Base-by-base conservation (phyloP, 352 stramenopile genomes). In the Thraustochytrium sp. region DNA sequence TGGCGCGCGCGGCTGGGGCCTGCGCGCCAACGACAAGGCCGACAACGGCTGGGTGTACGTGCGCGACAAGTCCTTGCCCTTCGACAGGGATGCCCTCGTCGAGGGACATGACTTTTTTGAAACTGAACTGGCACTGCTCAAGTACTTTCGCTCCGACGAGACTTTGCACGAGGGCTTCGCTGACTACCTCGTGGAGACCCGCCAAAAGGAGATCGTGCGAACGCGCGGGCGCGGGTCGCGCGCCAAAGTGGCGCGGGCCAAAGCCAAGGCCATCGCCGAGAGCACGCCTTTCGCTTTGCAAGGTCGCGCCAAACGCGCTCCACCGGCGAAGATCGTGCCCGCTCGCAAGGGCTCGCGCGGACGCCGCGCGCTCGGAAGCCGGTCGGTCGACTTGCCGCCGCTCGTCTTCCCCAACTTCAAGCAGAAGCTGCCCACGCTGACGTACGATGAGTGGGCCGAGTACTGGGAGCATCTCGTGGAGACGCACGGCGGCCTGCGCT, bases 21-120 rank as follows among this genome's bases (percentile, higher is more conserved):
- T 72, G 8, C 26, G 38, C 34, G 59, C 29, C 18, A 8, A 8
- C 16, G 59, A 72, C 38, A 18, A 44, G 59, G 59, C 37, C 26
- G 34, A 49, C 34, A 8, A 44, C 34, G 21, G 11, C 13, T 72
- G 26, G 13, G 42, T 72, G 16, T 72, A 72, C 38, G 9, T 72
- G 0, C 13, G n/a, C 0, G 29, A 72, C 59, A 72, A 72, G 38
- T 31, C 9, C 21, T 16, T 72, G 4, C 4, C 26, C 34, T 72
- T 72, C n/a, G 59, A 72, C 34, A 9, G 59, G 59, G n/a, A 9
- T 13, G 37, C 38, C 21, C 59, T 44, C 8, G 23, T 72, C 34
- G n/a, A 72, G n/a, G 42, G 42, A 16, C 5, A 29, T 11, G 59
- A 72, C 59, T 72, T 72, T 72, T 72, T 72, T 44, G 59, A 72